These are phyloP conservation scores for Neurospora sp. DNA, from an alignment of 495 filamentous ascomycete genomes.

Conservation along the genomic window DNA sequence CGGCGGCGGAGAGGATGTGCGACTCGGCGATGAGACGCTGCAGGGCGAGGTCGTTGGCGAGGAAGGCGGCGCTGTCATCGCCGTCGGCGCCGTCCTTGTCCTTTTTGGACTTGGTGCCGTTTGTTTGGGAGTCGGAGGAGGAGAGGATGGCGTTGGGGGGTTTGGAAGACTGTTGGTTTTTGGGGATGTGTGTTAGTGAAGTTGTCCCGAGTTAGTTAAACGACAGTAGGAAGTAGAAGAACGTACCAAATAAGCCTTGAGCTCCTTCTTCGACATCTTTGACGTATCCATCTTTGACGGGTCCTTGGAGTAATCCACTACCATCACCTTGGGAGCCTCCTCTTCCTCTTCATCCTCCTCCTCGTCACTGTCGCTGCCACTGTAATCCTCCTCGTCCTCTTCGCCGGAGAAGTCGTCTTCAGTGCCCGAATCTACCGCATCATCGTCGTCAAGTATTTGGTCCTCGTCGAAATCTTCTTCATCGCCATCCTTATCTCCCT, in stretches of 20 bases:
- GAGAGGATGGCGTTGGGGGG: conserved; percentile 24
- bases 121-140: conserved; percentile 9
- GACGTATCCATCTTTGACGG: conserved; percentile 17
- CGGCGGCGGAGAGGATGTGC: conserved; percentile 67
- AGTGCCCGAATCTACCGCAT: conserved; percentile 26
- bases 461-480: conserved; percentile 21
- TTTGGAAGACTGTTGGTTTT: conserved; percentile 30
- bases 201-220: neutral
- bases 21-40: conserved; percentile 86
- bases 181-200: conserved; percentile 30
- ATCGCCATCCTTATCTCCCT: conserved; percentile 18
- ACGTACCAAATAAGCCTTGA: conserved; percentile 69
- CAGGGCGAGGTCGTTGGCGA: conserved; percentile 88
- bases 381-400: conserved; percentile 21
- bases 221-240: neutral
- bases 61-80: conserved; percentile 41
- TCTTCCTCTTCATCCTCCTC: conserved; percentile 14
- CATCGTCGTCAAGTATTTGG: neutral
- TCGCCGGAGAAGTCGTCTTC: conserved; percentile 56
- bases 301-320: conserved; percentile 50
- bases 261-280: conserved; percentile 54
- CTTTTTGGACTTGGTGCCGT: conserved; percentile 21
- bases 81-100: conserved; percentile 27
- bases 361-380: neutral
- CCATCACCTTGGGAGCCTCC: conserved; percentile 34